Percentiles rank a stretch among this genome's conserved stretches.
phyloP scores from a whole-genome alignment of 441 rosid genomes.

The Brassica hybrid region DNA sequence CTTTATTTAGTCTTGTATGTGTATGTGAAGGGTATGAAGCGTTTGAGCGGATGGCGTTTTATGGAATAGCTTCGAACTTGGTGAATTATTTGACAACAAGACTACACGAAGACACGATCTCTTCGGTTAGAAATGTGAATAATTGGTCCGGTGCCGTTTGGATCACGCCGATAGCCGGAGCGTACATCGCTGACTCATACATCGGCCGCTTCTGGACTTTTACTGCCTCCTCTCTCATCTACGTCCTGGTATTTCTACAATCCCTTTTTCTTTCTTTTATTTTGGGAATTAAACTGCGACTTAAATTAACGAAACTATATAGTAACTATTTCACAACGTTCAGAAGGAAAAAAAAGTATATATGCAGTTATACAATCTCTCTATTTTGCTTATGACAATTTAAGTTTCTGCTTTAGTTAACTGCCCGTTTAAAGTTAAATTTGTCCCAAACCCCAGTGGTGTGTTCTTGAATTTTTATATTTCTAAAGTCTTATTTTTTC shows the following conservation, averaged over 20 bases:
- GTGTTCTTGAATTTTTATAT: not conserved
- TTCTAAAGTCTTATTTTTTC: not conserved
- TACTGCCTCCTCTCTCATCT: constrained; percentile 79
- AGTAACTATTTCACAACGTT: not conserved
- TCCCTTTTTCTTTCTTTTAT: not conserved
- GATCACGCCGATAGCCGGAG: constrained; percentile 90
- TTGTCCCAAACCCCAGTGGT: not conserved
- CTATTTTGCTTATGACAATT: not conserved
- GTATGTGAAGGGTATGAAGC: constrained; percentile 76
- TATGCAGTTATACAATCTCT: not conserved
- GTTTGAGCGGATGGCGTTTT: constrained; percentile 95
- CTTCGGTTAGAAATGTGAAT: constrained; percentile 90
- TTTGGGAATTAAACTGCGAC: not conserved
- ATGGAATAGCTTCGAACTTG: constrained; percentile 83
- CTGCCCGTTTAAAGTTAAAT: not conserved
- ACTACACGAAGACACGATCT: constrained; percentile 83
- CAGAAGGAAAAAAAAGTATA: not conserved
- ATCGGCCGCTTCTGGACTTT: constrained; percentile 92
- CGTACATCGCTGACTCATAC: constrained; percentile 87
- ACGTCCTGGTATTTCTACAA: constrained; percentile 57
- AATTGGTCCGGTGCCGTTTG: constrained; percentile 94
- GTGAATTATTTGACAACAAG: constrained; percentile 78
- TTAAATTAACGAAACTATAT: not conserved
- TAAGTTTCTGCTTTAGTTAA: not conserved
- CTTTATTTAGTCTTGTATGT: constrained; percentile 12